phyloP scores from a whole-genome alignment of 495 filamentous ascomycete species.

The Penicillium samsonianum region DNA sequence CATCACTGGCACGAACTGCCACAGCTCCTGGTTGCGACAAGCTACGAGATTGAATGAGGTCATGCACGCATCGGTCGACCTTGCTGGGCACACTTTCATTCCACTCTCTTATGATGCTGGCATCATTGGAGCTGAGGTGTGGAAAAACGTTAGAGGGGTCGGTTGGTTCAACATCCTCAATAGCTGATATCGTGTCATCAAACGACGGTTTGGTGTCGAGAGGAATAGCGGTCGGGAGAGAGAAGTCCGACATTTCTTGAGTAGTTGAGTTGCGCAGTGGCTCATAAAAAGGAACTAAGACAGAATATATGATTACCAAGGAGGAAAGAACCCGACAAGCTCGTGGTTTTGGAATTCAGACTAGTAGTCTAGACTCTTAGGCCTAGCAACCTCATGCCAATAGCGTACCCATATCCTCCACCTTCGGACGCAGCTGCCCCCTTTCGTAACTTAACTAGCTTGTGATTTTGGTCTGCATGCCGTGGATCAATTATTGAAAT shows the following conservation, averaged over 20 bases:
- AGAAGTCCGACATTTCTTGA: background rate
- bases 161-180: background rate
- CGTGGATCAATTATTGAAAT: background rate
- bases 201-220: background rate
- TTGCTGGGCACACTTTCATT: background rate
- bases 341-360: background rate
- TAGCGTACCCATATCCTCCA: background rate
- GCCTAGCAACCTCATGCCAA: background rate
- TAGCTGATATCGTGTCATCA: background rate
- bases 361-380: background rate
- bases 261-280: background rate
- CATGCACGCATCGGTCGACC: background rate
- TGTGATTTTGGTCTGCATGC: background rate
- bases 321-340: background rate
- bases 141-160: background rate
- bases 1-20: conserved; percentile 21
- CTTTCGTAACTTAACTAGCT: background rate
- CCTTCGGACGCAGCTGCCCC: background rate
- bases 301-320: background rate
- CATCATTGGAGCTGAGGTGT: background rate
- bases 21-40: conserved; percentile 18
- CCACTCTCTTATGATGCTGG: background rate
- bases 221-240: background rate
- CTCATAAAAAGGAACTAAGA: background rate
- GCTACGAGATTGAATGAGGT: background rate